Evolutionary conservation across 164 flowering plant genomes (phyloP).

Genomic region (Stephania japonica): DNA sequence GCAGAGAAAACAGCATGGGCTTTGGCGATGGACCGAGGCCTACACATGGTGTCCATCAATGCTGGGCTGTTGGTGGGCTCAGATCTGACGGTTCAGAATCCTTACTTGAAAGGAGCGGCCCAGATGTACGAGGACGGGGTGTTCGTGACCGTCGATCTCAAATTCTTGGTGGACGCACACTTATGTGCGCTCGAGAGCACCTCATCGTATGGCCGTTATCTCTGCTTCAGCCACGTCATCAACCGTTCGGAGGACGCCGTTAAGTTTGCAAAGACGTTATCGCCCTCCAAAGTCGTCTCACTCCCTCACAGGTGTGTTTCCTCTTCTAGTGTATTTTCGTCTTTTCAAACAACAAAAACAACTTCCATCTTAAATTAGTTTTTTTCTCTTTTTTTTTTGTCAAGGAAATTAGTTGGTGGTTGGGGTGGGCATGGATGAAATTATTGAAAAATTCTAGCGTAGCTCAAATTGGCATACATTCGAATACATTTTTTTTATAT

Average conservation of each 20-base stretch:
- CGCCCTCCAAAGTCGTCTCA: slow-evolving; percentile 13
- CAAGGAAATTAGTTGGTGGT: too few relatives aligned
- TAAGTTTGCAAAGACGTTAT: slow-evolving; percentile 32
- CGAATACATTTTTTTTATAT: too few relatives aligned
- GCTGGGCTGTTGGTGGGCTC: slow-evolving; percentile 47
- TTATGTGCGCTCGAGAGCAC: slow-evolving; percentile 55
- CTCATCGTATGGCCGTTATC: slow-evolving; percentile 66
- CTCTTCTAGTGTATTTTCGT: background rate
- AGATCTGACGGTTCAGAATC: slow-evolving; percentile 36
- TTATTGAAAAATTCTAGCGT: too few relatives aligned
- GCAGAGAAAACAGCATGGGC: slow-evolving; percentile 88
- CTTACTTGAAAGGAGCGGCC: slow-evolving; percentile 73
- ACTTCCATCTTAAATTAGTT: background rate
- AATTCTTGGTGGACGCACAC: slow-evolving; percentile 66
- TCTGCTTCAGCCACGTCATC: slow-evolving; percentile 62
- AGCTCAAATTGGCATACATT: too few relatives aligned
- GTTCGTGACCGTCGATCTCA: slow-evolving; percentile 54
- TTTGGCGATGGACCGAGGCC: slow-evolving; percentile 70
- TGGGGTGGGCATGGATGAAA: too few relatives aligned
- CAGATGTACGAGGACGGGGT: slow-evolving; percentile 82
- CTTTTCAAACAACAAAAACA: background rate
- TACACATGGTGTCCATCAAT: slow-evolving; percentile 70
- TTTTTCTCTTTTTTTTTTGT: too few relatives aligned
- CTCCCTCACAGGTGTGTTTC: slow-evolving; percentile 22
- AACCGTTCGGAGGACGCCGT: slow-evolving; percentile 38